A percentile compares a stretch with the other conserved stretches of the same genome.
Evolutionary conservation across 139 green algal genomes (phyloP).

Genomic region (Tetraselmis striata): DNA sequence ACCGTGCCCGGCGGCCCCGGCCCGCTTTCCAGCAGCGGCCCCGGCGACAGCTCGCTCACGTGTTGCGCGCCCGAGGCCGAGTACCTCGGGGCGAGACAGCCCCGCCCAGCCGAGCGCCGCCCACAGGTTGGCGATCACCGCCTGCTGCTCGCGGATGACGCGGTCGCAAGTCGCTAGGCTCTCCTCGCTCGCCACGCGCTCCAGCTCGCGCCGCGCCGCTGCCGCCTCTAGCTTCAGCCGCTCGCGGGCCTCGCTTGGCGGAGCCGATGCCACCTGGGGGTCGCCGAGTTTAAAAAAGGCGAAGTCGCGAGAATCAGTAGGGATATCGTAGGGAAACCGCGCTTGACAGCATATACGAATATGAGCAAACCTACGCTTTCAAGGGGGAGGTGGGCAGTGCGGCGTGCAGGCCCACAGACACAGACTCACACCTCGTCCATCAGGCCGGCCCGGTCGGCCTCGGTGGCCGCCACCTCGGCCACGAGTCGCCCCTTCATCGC

Average conservation of each 20-base stretch:
- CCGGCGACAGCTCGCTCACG: neutral
- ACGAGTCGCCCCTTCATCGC: neutral
- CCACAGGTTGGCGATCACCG: constrained; percentile 1
- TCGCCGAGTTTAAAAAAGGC: too few species aligned
- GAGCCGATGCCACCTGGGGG: neutral
- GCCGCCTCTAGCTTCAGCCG: neutral
- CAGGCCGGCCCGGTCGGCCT: neutral
- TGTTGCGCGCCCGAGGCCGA: neutral
- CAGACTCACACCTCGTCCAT: too few species aligned
- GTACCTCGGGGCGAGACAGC: neutral
- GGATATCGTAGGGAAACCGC: too few species aligned
- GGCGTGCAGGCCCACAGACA: neutral
- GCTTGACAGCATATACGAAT: too few species aligned
- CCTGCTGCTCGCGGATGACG: neutral
- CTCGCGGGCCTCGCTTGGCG: neutral
- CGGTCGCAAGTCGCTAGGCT: neutral
- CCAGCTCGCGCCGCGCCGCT: neutral
- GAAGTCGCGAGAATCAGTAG: too few species aligned
- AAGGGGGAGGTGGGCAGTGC: too few species aligned
- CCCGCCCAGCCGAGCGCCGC: neutral
- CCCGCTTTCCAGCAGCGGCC: neutral
- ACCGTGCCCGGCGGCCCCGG: neutral
- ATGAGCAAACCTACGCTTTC: too few species aligned
- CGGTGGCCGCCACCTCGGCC: neutral
- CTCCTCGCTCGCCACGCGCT: neutral